Base-by-base conservation (phyloP, 2,329 filamentous ascomycete genomes). In the Ilyonectria robusta region DNA sequence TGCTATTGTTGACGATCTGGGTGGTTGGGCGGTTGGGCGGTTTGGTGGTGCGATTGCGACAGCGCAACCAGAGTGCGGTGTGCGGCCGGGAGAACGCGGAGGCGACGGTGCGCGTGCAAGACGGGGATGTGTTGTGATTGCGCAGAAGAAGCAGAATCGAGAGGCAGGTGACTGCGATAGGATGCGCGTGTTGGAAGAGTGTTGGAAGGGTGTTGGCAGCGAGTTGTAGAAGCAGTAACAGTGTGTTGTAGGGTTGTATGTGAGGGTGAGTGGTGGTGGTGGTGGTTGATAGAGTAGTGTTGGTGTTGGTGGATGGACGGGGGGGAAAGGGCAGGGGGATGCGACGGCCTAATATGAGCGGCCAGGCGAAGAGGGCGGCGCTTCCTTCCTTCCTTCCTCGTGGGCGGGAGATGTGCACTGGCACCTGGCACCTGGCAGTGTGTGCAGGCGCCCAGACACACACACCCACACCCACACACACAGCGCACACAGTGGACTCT, bases 311-410 rank as follows among this genome's bases (percentile, higher is more conserved):
- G 72, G 64, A 61, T 65, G 65, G 66, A 70, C 68, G 68, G 40
- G 40, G 66, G 72, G 71, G 67, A 66, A 66, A 50, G 55, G 59
- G 59, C 59, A 71, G 67, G 71, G 72, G 72, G 61, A 70, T 46
- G 68, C 65, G 70, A 59, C 64, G 72, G 71, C 62, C 70, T 75
- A 75, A 75, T 75, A 75, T 70, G 69, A 68, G 72, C 66, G 62
- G 67, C 47, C 56, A 58, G 57, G 53, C 35, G 60, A 31, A 42
- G 46, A 48, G 46, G 23, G 46, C 57, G 33, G 44, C 23, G 56
- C 29, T 44, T 26, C 26, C 26, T 26, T 26, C 26, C 26, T 26
- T 26, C 26, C 53, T 10, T 44, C 15, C 57, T 42, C 29, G 42
- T 31, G 44, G 60, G 59, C 53, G 61, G 59, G 54, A 58, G 54